Conservation (phyloP, 371 early-diverging fungal species). For the Mucor mucedo region DNA sequence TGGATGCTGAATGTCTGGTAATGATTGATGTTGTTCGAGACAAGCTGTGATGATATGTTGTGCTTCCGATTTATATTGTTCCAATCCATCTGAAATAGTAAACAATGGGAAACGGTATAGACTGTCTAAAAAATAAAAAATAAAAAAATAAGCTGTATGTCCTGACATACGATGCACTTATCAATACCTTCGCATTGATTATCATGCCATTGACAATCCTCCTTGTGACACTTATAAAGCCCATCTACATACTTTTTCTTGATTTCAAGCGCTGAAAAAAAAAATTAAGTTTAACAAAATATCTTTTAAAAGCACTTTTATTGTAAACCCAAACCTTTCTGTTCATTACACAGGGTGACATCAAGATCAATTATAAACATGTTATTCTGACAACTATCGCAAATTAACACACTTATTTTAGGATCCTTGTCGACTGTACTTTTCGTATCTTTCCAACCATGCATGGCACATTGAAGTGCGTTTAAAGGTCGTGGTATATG, state of each 20-base stretch:
- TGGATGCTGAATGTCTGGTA: constrained; percentile 10
- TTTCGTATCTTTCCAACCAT: constrained; percentile 23
- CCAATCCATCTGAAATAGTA: constrained; percentile 9
- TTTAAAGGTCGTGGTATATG: constrained; percentile 14
- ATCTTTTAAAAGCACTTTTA: too few species aligned
- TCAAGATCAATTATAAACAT: constrained; percentile 18
- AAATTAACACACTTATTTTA: constrained; percentile 9
- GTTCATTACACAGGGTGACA: neutral
- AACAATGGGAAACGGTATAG: constrained; percentile 6
- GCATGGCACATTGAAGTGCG: constrained; percentile 21
- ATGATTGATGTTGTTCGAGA: neutral
- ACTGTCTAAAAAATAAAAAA: constrained; percentile 1
- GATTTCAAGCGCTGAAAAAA: neutral
- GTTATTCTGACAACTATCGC: constrained; percentile 13
- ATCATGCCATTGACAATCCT: constrained; percentile 18
- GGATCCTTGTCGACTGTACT: neutral
- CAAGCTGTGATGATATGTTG: neutral
- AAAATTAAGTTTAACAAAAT: too few species aligned
- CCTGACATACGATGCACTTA: neutral
- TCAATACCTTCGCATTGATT: constrained; percentile 1
- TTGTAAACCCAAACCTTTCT: constrained; percentile 5
- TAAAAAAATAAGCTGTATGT: neutral
- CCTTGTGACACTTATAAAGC: constrained; percentile 11
- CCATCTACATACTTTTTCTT: constrained; percentile 16
- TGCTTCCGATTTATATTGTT: constrained; percentile 7